These are phyloP conservation scores for Coemansia sp. DNA, from an alignment of 192 early-diverging fungal species.

Conservation along the genomic window DNA sequence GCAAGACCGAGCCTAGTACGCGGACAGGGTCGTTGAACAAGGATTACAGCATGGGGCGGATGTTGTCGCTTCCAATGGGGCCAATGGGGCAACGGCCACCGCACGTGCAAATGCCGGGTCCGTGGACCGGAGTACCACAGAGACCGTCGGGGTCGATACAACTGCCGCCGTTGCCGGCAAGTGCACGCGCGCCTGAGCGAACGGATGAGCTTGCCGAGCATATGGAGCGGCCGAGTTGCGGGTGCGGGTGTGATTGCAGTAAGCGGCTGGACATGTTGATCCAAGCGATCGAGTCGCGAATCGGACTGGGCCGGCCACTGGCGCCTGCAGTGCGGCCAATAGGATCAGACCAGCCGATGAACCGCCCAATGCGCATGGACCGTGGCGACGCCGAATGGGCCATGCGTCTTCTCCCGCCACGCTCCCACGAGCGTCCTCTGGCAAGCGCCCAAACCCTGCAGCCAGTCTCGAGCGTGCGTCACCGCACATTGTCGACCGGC, in stretches of 20 bases:
- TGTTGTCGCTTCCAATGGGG: background rate
- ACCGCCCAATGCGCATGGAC: background rate
- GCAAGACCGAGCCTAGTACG: conserved; percentile 1
- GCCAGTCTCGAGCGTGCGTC: background rate
- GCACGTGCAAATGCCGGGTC: background rate
- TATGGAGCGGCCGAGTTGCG: conserved; percentile 28
- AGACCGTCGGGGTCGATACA: background rate
- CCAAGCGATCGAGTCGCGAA: conserved; percentile 35
- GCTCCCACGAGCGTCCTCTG: background rate
- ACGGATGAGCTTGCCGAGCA: background rate
- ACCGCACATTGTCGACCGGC: conserved; percentile 4
- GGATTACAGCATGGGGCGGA: background rate
- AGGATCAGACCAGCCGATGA: background rate
- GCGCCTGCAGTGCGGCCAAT: conserved; percentile 1
- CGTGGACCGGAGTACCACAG: background rate
- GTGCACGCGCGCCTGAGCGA: background rate
- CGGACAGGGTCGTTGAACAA: background rate
- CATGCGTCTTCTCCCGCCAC: conserved; percentile 23
- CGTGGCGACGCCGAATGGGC: conserved; percentile 22
- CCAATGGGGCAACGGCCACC: conserved; percentile 1
- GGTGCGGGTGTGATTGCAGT: conserved; percentile 50
- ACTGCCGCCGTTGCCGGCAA: conserved; percentile 2
- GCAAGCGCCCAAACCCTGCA: background rate
- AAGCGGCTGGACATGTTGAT: conserved; percentile 38
- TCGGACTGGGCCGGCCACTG: conserved; percentile 22